Evolutionary conservation across 73 alveolate genomes (phyloP).

Genomic region (Uronychia setigera): DNA sequence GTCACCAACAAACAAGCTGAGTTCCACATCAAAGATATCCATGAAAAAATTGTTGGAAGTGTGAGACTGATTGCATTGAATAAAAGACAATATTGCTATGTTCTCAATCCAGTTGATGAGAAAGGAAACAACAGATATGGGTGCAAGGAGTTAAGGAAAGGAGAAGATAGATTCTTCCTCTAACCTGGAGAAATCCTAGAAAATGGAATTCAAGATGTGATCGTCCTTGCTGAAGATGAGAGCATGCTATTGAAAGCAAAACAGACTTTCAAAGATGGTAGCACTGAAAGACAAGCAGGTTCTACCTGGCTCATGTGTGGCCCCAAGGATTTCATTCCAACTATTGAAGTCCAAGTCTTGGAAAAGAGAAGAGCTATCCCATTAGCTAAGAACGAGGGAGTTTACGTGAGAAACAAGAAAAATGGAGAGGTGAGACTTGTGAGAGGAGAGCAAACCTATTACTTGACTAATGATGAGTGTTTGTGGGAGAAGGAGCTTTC

Average conservation of each 20-base stretch:
- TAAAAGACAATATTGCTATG: constrained; percentile 59
- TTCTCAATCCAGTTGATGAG: constrained; percentile 59
- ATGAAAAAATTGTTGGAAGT: constrained; percentile 53
- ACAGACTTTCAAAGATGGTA: not conserved
- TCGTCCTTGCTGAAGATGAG: constrained; percentile 67
- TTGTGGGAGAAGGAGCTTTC: constrained; percentile 67
- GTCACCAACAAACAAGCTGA: constrained; percentile 45
- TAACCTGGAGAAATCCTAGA: constrained; percentile 68
- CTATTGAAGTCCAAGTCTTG: constrained; percentile 48
- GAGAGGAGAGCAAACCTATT: constrained; percentile 55
- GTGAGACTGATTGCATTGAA: constrained; percentile 41
- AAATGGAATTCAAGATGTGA: constrained; percentile 21
- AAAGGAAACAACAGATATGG: constrained; percentile 39
- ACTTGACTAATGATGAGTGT: constrained; percentile 59
- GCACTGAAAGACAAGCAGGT: constrained; percentile 43
- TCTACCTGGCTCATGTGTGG: constrained; percentile 70
- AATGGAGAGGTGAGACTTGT: constrained; percentile 70
- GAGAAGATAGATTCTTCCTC: constrained; percentile 71
- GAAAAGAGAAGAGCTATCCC: constrained; percentile 67
- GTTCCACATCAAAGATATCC: constrained; percentile 66
- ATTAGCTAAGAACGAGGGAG: constrained; percentile 71
- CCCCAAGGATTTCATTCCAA: constrained; percentile 71
- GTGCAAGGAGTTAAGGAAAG: constrained; percentile 49
- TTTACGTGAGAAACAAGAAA: constrained; percentile 65
- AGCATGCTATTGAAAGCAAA: constrained; percentile 59